Evolutionary conservation across 768 basidiomycete species (phyloP).

Genomic region (Mycena alexandri): DNA sequence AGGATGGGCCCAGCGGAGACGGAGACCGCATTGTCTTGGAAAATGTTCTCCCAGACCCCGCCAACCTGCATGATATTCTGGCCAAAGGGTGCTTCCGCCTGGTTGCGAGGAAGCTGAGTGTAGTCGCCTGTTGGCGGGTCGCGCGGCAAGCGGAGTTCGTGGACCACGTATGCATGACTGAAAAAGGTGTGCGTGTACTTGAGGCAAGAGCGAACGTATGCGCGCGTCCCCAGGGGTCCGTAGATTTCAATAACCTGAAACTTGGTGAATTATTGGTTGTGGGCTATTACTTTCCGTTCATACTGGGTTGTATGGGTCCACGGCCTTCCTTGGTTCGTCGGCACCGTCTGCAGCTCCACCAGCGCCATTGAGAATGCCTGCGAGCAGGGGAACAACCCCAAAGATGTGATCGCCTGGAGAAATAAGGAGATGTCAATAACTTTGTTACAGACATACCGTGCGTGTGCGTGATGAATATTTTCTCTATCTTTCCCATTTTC

Average conservation of each 20-base stretch:
- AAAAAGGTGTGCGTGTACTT: constrained; percentile 78
- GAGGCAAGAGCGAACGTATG: constrained; percentile 80
- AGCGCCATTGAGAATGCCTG: constrained; percentile 78
- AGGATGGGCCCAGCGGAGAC: constrained; percentile 83
- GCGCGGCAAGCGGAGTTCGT: constrained; percentile 78
- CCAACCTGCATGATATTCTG: constrained; percentile 71
- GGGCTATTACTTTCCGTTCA: constrained; percentile 33
- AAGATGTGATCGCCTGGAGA: constrained; percentile 85
- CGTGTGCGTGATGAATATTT: constrained; percentile 91
- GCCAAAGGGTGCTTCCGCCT: constrained; percentile 70
- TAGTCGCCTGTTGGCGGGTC: constrained; percentile 69
- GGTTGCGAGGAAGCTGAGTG: constrained; percentile 59
- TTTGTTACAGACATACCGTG: constrained; percentile 67
- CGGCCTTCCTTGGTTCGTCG: constrained; percentile 69
- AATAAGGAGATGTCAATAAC: neutral
- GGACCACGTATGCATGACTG: constrained; percentile 78
- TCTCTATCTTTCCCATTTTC: constrained; percentile 84
- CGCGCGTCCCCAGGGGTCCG: constrained; percentile 86
- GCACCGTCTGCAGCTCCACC: constrained; percentile 71
- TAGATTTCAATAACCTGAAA: constrained; percentile 83
- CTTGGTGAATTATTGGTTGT: neutral
- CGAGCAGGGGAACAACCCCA: constrained; percentile 77
- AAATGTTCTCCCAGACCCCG: constrained; percentile 78
- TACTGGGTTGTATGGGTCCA: constrained; percentile 53
- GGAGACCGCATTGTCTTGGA: constrained; percentile 64